A percentile compares a stretch with the other conserved stretches of the same genome.
These are phyloP conservation scores for Maudiozyma humilis DNA, from an alignment of 1,139 yeast genomes.

Conservation along the genomic window DNA sequence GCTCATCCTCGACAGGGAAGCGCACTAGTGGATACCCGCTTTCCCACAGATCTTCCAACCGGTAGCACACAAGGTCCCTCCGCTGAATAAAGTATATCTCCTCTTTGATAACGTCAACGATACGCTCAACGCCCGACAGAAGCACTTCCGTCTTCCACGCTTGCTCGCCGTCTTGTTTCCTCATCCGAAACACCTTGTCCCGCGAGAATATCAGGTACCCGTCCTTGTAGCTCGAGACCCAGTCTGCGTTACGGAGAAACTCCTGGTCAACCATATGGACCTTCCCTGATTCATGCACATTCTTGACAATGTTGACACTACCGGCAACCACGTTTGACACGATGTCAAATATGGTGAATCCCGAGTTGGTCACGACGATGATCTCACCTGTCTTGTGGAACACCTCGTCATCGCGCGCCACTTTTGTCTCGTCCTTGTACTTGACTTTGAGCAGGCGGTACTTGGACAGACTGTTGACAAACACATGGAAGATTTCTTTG, in stretches of 20 bases:
- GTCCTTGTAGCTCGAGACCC: conserved; percentile 22
- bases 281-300: conserved; percentile 19
- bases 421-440: conserved; percentile 12
- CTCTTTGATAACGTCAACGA: conserved; percentile 23
- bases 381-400: conserved; percentile 27
- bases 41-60: conserved; percentile 23
- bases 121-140: conserved; percentile 22
- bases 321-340: conserved; percentile 20
- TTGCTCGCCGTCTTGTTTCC: conserved; percentile 11
- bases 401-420: conserved; percentile 13
- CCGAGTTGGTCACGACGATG: conserved; percentile 15
- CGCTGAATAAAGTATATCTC: conserved; percentile 21
- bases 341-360: conserved; percentile 21
- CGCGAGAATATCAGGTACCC: conserved; percentile 20
- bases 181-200: conserved; percentile 17
- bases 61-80: conserved; percentile 15
- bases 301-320: conserved; percentile 23
- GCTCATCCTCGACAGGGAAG: conserved; percentile 21
- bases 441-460: conserved; percentile 23
- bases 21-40: conserved; percentile 12
- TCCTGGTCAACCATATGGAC: conserved; percentile 14
- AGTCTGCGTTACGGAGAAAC: conserved; percentile 13
- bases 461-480: conserved; percentile 23
- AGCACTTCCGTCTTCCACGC: conserved; percentile 16
- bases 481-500: conserved; percentile 11